Percentiles rank a stretch among this genome's conserved stretches.
Evolutionary conservation across 2,329 filamentous ascomycete species (phyloP).

Genomic region (Claviceps purpurea): DNA sequence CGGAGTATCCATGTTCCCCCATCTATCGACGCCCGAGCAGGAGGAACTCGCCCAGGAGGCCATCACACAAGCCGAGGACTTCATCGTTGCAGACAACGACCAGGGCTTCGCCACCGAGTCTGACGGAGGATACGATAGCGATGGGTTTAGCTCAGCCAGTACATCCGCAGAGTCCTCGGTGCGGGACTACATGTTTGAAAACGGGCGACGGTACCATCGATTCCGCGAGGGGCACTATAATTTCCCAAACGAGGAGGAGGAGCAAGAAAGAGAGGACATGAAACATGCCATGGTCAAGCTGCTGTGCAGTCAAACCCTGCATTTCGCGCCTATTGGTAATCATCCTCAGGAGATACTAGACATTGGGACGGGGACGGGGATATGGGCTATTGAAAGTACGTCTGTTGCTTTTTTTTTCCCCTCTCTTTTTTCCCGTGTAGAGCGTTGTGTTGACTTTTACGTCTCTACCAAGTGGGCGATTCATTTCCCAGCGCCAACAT

Average conservation of each 20-base stretch:
- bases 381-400: conserved; percentile 44
- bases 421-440: too few relatives aligned
- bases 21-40: conserved; percentile 21
- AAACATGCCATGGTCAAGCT: conserved; percentile 39
- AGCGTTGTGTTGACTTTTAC: neutral
- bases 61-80: conserved; percentile 21
- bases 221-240: conserved; percentile 41
- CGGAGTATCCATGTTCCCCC: conserved; percentile 23
- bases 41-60: conserved; percentile 23
- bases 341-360: conserved; percentile 39
- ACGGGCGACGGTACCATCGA: conserved; percentile 45
- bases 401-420: neutral
- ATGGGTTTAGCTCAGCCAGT: conserved; percentile 21
- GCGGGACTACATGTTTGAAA: conserved; percentile 39
- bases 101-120: conserved; percentile 11
- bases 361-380: conserved; percentile 44
- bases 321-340: conserved; percentile 36
- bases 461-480: conserved; percentile 28
- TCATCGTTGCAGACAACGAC: conserved; percentile 22
- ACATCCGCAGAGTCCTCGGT: conserved; percentile 27
- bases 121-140: conserved; percentile 25
- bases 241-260: conserved; percentile 46
- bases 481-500: conserved; percentile 28
- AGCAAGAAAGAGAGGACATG: conserved; percentile 46
- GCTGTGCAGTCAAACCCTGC: conserved; percentile 33